phyloP scores from a whole-genome alignment of 805 yeast species.

The Zygosaccharomyces rouxii region DNA sequence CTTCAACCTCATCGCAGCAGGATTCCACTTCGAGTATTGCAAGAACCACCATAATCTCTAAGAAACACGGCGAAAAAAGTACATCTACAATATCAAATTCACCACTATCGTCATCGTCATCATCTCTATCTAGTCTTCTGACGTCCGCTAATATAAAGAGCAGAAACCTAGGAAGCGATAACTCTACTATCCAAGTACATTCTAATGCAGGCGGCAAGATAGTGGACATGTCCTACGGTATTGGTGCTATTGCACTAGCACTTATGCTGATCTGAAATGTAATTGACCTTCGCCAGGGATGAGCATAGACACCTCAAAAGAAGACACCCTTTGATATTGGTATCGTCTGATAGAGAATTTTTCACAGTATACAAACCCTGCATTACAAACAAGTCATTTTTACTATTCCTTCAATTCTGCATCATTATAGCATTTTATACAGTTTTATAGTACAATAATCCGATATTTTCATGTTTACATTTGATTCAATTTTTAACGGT shows the following conservation, averaged over 20 bases:
- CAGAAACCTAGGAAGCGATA: background rate
- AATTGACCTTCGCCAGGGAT: background rate
- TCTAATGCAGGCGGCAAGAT: constrained; percentile 12
- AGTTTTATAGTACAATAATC: background rate
- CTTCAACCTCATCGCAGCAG: constrained; percentile 16
- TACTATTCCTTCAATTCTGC: background rate
- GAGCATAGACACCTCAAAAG: background rate
- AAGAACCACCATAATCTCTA: background rate
- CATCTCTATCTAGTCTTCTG: background rate
- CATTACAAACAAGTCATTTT: background rate
- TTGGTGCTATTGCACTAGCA: constrained; percentile 20
- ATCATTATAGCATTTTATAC: background rate
- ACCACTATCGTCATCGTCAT: background rate
- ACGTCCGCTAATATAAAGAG: background rate
- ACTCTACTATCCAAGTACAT: constrained; percentile 12
- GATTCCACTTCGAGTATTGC: background rate
- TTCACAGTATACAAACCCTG: background rate
- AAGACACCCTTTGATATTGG: background rate
- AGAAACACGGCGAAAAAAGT: background rate
- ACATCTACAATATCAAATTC: background rate
- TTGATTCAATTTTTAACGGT: background rate
- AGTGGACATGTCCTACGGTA: constrained; percentile 8
- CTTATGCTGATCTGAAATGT: constrained; percentile 5
- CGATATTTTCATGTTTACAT: background rate
- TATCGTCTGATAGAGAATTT: background rate